Evolutionary conservation across 345 rosid species (phyloP).

Genomic region (Hibiscus tridactylites): DNA sequence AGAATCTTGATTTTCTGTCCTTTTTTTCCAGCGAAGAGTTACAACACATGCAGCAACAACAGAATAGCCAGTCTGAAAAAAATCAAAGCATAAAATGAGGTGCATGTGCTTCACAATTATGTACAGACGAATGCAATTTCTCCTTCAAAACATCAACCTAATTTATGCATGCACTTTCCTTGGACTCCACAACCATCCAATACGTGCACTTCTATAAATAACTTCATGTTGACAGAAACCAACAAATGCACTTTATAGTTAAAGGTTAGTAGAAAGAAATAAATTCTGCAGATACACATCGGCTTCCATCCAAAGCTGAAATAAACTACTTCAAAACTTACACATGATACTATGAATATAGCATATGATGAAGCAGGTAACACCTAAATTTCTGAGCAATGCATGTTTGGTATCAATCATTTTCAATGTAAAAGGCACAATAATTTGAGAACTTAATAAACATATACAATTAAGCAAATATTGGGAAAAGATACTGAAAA

Average conservation of each 20-base stretch:
- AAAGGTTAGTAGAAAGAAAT: neutral
- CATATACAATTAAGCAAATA: neutral
- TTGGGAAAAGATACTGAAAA: neutral
- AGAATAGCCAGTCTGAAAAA: conserved; percentile 91
- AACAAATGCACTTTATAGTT: neutral
- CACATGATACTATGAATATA: neutral
- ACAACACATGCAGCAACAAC: conserved; percentile 94
- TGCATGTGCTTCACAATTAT: neutral
- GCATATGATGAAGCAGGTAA: neutral
- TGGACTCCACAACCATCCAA: neutral
- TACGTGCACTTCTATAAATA: neutral
- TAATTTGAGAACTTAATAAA: neutral
- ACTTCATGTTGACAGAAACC: neutral
- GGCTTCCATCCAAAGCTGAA: neutral
- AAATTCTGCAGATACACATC: neutral
- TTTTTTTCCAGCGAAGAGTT: conserved; percentile 72
- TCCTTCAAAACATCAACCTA: neutral
- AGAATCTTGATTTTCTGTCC: conserved; percentile 34
- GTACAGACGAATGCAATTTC: neutral
- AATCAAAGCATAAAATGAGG: conserved; percentile 9
- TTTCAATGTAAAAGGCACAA: neutral
- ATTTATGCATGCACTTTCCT: neutral
- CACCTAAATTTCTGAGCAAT: neutral
- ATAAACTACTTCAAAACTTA: neutral
- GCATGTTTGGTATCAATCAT: neutral